These are phyloP conservation scores for Eucommia ulmoides DNA, from an alignment of 257 asterid genomes.

Conservation along the genomic window DNA sequence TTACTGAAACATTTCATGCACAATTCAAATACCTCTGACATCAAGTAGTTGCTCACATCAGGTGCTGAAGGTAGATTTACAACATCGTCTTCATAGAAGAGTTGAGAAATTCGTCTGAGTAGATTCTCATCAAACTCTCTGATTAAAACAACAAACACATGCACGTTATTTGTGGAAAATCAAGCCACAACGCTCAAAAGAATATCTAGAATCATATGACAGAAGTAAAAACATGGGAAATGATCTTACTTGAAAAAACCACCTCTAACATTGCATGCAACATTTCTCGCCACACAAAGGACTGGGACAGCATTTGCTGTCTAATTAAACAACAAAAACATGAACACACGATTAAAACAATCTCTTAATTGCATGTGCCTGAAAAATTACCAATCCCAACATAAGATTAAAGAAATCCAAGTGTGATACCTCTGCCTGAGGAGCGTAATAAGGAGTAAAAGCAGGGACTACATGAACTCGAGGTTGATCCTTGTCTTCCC, in stretches of 20 bases:
- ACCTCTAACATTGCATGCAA: slow-evolving; percentile 96
- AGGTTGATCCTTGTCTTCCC: slow-evolving; percentile 98
- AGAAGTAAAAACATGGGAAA: slow-evolving; percentile 9
- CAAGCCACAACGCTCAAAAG: neutral
- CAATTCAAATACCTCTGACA: slow-evolving; percentile 57
- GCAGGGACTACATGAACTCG: slow-evolving; percentile 98
- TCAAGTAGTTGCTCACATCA: slow-evolving; percentile 88
- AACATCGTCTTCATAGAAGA: slow-evolving; percentile 78
- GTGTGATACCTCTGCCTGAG: slow-evolving; percentile 89
- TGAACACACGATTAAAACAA: too few relatives aligned
- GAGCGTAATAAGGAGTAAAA: slow-evolving; percentile 95
- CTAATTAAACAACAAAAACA: too few relatives aligned
- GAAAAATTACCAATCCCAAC: slow-evolving; percentile 3
- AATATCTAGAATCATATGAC: neutral
- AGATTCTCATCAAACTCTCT: slow-evolving; percentile 86
- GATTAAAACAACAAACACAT: slow-evolving; percentile 12
- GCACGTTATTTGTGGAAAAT: neutral
- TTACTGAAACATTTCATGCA: neutral
- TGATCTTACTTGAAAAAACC: slow-evolving; percentile 80
- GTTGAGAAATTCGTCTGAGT: slow-evolving; percentile 49
- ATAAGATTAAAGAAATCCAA: slow-evolving; percentile 8
- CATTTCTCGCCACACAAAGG: slow-evolving; percentile 96
- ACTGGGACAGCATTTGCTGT: slow-evolving; percentile 85
- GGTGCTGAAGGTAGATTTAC: slow-evolving; percentile 70
- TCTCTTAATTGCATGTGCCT: slow-evolving; percentile 7